Base-by-base conservation (phyloP, 176 grass and related monocot species). In the Bonia amplexicaulis region DNA sequence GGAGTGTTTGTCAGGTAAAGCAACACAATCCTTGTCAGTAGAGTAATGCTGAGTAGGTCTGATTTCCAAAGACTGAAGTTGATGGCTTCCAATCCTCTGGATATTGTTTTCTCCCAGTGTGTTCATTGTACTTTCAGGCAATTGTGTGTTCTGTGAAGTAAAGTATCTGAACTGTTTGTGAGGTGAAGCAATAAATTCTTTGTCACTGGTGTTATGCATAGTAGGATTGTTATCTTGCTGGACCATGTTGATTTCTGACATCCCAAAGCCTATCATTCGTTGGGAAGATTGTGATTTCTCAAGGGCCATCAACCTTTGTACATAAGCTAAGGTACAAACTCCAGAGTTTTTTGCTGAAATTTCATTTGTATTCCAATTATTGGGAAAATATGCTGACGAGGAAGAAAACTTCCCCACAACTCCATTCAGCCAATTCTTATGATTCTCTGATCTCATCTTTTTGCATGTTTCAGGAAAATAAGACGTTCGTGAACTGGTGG, bases 371-470 rank as follows among this genome's bases (percentile, higher is more conserved):
- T 66, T 85, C 77, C 33, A 70, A 70, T 73, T 73, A 80, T 8
- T 35, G 54, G 73, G 60, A 3, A 41, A 40, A 76, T 69, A 61
- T 85, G 59, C 23, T 19, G 75, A 54, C 26, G 75, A 62, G 40
- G 89, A 85, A 79, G 79, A 79, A 80, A 88, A 13, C 12, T 74
- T 91, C 23, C 12, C 16, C 22, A 2, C 19, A 29, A 41, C 20
- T 69, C 52, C 52, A 57, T 85, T 76, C 69, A 85, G 48, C 14
- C 31, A 9, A 71, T 76, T 90, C 14, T 62, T 82, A 57, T 83
- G 78, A 78, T 87, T 48, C 39, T 88, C 84, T 20, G 45, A 44
- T 87, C 71, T 90, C 71, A 77, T 91, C 69, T 86, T 97, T 74
- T 94, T 94, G 51, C 29, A 66, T 60, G 44, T 69, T 78, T 89